Evolutionary conservation across 2,329 filamentous ascomycete genomes (phyloP), one percentile per base, ranked within the genome.

Genomic region (Alternaria solani): DNA sequence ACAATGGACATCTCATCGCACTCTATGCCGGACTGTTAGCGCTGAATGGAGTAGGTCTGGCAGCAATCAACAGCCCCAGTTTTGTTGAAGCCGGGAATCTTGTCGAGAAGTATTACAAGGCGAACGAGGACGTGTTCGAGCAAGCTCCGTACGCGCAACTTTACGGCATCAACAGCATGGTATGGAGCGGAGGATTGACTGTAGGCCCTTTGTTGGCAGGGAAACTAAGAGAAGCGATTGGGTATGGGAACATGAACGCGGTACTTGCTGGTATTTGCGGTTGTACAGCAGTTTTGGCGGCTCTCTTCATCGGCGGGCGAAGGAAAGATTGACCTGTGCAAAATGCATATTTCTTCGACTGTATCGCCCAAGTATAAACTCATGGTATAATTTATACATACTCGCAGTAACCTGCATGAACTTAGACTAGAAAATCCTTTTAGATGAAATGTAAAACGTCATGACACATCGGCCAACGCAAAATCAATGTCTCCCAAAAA

Each of bases 91-190:
- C 85, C 1, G 85, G 85, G 5, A 76, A 79, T 11, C 80, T 88
- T 0, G 81, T 88, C 1, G 82, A 86, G 62, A 82, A 80, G 42
- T 88, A 86, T 66, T 82, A 86, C 61, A 79, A 82, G 46, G 82
- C 82, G 1, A 89, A 89, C 57, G 80, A 80, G 1, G 82, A 81
- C 0, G 78, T 86, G 51, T 89, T 89, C 64, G 44, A 86, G 1
- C 79, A 84, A 5, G 85, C 85, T 0, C 87, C 88, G 0, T 89
- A 89, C 69, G 88, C 87, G 2, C 88, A 90, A 74, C 79, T 90
- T 0, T 91, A 89, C 71, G 87, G 86, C 3, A 78, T 90, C 59
- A 88, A 87, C 66, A 87, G 84, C n/a, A 84, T 89, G 81, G 82
- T 87, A 0, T 90, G 88, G 72, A 85, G 84, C 60, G 76, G 80